Conservation (phyloP, 345 rosid genomes). For the Rhodamnia argentea region DNA sequence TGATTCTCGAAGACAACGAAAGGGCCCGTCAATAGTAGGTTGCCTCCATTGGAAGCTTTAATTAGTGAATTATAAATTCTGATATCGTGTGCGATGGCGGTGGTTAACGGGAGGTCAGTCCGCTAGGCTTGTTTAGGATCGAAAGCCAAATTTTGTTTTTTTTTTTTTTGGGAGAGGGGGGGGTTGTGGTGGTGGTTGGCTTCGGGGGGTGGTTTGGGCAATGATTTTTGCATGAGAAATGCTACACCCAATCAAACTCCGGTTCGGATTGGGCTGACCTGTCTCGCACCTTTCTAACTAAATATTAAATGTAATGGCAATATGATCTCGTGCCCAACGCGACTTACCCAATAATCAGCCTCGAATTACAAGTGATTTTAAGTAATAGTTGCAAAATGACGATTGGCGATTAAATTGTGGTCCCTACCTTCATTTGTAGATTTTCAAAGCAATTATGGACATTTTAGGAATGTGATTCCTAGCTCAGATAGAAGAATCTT, state of each 20-base stretch:
- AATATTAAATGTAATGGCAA: not conserved
- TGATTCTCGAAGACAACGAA: not conserved
- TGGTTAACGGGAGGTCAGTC: not conserved
- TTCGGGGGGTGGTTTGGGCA: not conserved
- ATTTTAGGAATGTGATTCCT: not conserved
- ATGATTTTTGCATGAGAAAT: not conserved
- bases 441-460: not conserved
- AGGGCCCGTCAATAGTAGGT: fast-evolving
- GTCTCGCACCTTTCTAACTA: not conserved
- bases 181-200: too few species aligned
- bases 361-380: not conserved
- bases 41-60: fast-evolving
- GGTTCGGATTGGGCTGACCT: fast-evolving
- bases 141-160: not conserved
- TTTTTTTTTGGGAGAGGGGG: too few species aligned
- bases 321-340: not conserved
- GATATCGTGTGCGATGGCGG: fast-evolving
- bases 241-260: fast-evolving
- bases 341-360: not conserved
- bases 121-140: not conserved
- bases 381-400: not conserved
- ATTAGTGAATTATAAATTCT: not conserved
- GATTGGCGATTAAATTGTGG: not conserved
- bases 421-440: not conserved
- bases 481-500: not conserved